Percentiles rank a stretch among this genome's conserved stretches.
These are phyloP conservation scores for Euphorbia celastroides DNA, from an alignment of 441 rosid genomes.

Conservation along the genomic window DNA sequence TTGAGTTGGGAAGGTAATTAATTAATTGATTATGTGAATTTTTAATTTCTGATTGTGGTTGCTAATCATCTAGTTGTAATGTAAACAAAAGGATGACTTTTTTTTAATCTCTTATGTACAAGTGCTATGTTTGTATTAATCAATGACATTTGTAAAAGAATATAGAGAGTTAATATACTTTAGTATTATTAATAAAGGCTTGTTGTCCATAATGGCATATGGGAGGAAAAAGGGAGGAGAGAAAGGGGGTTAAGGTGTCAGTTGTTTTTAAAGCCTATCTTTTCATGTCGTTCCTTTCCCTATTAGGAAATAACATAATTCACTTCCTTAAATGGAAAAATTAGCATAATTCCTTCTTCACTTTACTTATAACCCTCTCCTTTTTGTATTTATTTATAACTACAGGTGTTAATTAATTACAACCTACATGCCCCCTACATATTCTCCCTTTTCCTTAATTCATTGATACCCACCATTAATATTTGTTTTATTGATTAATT, in stretches of 20 bases:
- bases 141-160: constrained; percentile 17
- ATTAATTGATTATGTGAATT: constrained; percentile 15
- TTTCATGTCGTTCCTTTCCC: constrained; percentile 39
- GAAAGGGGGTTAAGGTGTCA: constrained; percentile 32
- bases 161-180: too few species aligned
- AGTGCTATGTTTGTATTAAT: constrained; percentile 12
- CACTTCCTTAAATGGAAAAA: constrained; percentile 40
- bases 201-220: constrained; percentile 5
- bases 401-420: neutral
- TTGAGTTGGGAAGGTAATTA: constrained; percentile 22
- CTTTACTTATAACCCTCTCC: constrained; percentile 5
- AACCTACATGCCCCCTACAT: neutral
- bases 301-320: constrained; percentile 28
- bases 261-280: constrained; percentile 28
- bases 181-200: neutral
- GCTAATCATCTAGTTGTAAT: neutral
- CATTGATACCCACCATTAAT: too few species aligned
- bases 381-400: neutral
- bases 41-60: constrained; percentile 16
- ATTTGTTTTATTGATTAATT: too few species aligned
- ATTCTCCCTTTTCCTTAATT: too few species aligned
- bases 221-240: constrained; percentile 1
- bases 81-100: neutral
- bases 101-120: neutral
- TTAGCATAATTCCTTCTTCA: constrained; percentile 24